Evolutionary conservation across 2,329 filamentous ascomycete species (phyloP), one percentile per base, ranked within the genome.

Genomic region (Ustilaginoidea virens): DNA sequence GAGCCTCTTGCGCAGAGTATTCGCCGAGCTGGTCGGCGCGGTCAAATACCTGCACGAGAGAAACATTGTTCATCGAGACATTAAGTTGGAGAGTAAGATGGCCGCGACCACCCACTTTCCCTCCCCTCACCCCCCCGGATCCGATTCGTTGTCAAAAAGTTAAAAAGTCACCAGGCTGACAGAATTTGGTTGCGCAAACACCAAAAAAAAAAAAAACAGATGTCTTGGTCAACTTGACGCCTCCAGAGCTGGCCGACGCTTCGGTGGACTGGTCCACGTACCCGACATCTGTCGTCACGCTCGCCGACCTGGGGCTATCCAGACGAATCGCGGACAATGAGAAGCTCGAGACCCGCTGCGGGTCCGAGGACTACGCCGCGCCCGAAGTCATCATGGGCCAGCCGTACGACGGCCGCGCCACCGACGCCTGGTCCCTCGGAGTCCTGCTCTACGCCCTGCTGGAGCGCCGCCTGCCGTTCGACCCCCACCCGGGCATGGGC

Each of bases 371-470:
- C 55, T 98, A 98, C 48, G 87, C 87, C 2, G 87, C 90, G 0
- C 90, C 90, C 0, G 90, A 98, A 51, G 85, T 98, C 25, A 77
- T 98, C 30, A 82, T 98, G 63, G 87, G 87, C 15, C 82, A 93
- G 46, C 74, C 82, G 6, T 98, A 98, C 48, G 86, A 96, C 48
- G 90, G 90, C 18, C 80, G 83, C 21, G 72, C 78, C 2, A 93
- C 80, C 1, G 90, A 98, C 48, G 85, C 83, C 7, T 98, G 90
- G 90, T 92, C 87, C 0, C 64, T 96, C 1, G 90, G 90, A 29
- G 90, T 98, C 2, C 60, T 96, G 3, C 66, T 96, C 0, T 98
- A 96, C 48, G 85, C 90, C 2, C 69, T 96, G 4, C 76, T 96
- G 52, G 90, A 98, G 55, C 79, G 80, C n/a, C 69, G 87, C 17